Evolutionary conservation across 495 filamentous ascomycete genomes (phyloP), one percentile per base, ranked within the genome.

Genomic region (Aspergillus sclerotioniger): DNA sequence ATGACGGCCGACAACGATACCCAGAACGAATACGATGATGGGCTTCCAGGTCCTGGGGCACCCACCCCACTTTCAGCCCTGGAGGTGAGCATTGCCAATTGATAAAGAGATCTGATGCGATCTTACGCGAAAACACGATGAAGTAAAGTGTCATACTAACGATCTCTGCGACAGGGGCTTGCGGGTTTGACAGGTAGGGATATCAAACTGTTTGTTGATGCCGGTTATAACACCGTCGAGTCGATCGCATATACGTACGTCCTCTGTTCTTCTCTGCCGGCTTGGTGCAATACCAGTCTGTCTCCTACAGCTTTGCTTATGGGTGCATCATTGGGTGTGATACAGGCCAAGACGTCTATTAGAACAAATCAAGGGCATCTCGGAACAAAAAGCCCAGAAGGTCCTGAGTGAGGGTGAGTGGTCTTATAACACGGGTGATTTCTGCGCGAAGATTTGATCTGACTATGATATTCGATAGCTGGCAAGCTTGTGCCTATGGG

Each of bases 401-500:
- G 84, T 98, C n/a, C 80, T 98, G 15, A 86, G 86, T 8, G 94
- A 98, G 78, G 92, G 92, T 91, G 71, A 65, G 69, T 61, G 12
- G 29, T 28, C 29, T 16, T 6, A n/a, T 56, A 62, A 63, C 65
- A 51, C 56, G 13, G 63, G 9, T 6, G 10, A 17, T 6, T 43
- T 25, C 20, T n/a, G 13, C 16, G 39, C 8, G 32, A 49, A 20
- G 7, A 10, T 17, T 3, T 41, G 16, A 7, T 51, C 51, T 62
- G 46, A 62, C 31, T 16, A 20, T 8, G 16, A n/a, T 1, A 1
- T 28, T 37, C 48, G 46, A 56, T 63, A 95, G 94, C 93, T 21
- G 90, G 91, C 15, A 98, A 96, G 71, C 82, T 97, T 39, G 94
- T 98, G 0, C 94, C 94, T 0, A 96, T 98, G 91, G 94, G 94